Evolutionary conservation across 768 basidiomycete species (phyloP), one percentile per base, ranked within the genome.

Genomic region (Boletus reticulatus): DNA sequence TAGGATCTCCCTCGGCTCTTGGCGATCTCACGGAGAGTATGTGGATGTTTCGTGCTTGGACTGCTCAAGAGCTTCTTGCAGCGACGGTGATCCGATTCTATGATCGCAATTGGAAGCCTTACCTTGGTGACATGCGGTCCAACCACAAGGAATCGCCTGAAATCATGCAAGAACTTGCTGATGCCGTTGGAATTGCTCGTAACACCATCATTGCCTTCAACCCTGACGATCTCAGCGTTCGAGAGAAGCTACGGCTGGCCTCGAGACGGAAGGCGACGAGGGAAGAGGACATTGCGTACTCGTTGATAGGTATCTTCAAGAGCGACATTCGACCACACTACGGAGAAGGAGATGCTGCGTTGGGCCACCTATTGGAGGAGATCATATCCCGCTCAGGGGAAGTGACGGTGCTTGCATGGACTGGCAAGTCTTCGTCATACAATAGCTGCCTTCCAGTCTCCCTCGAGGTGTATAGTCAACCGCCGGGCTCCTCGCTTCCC

Each of bases 41-140:
- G 1, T 62, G 60, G 60, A 52, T 59, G 62, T 53, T 41, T 1
- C 56, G 60, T 2, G 60, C 48, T 1, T 62, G 62, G 62, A 62
- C 62, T 0, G 19, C 47, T 1, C 62, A 56, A 39, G 62, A 62
- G 14, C 52, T 62, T 38, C 61, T 63, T 14, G 53, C 50, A 13
- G 17, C 56, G 0, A 50, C 41, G 12, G 32, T 58, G 19, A 32
- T 58, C 31, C 19, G 57, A 8, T 62, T 62, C 32, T 62, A 52
- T 4, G 44, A 46, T 7, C 13, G 53, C 7, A 12, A 55, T 0
- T 62, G 61, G 61, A 43, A 55, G n/a, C 56, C 48, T 1, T 62
- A 58, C n/a, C 60, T 52, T 10, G 44, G 43, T 0, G 60, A 62
- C 10, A 29, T 32, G 4, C 24, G 36, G 6, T 0, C 6, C 4